Conservation (phyloP, 768 basidiomycete species). For the Serpula lacrymans region DNA sequence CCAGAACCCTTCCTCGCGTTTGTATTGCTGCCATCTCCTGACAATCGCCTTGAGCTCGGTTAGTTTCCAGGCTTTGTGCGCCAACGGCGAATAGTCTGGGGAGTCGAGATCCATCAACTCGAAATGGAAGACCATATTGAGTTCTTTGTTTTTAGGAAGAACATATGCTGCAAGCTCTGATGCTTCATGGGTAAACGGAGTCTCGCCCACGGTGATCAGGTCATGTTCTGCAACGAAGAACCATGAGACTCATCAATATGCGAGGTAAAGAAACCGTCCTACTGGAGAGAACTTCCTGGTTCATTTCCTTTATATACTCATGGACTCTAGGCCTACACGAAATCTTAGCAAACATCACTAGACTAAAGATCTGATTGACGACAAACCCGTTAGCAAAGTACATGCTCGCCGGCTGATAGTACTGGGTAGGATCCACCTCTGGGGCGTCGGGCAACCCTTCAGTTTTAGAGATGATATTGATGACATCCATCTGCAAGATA, state of each 20-base stretch:
- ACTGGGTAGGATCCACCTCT: constrained; percentile 45
- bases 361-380: no score
- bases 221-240: constrained; percentile 40
- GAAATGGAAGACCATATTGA: constrained; percentile 66
- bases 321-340: constrained; percentile 53
- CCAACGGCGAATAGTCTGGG: constrained; percentile 38
- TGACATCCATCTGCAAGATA: constrained; percentile 58
- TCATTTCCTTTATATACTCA: constrained; percentile 67
- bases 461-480: constrained; percentile 64
- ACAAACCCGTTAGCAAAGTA: constrained; percentile 55
- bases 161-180: constrained; percentile 52
- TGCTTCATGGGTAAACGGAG: constrained; percentile 54
- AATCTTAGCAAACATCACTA: no score
- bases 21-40: constrained; percentile 52
- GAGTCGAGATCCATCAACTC: constrained; percentile 60
- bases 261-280: constrained; percentile 22
- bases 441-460: constrained; percentile 65
- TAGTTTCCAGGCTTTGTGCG: constrained; percentile 47
- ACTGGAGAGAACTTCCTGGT: constrained; percentile 57
- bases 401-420: constrained; percentile 51
- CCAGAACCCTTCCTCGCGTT: constrained; percentile 62
- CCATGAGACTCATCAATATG: constrained; percentile 3
- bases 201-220: constrained; percentile 65
- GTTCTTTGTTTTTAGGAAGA: constrained; percentile 54
- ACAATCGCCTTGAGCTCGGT: constrained; percentile 47